These are phyloP conservation scores for Helicocarpus griseus DNA, from an alignment of 2,329 filamentous ascomycete genomes.

Conservation along the genomic window DNA sequence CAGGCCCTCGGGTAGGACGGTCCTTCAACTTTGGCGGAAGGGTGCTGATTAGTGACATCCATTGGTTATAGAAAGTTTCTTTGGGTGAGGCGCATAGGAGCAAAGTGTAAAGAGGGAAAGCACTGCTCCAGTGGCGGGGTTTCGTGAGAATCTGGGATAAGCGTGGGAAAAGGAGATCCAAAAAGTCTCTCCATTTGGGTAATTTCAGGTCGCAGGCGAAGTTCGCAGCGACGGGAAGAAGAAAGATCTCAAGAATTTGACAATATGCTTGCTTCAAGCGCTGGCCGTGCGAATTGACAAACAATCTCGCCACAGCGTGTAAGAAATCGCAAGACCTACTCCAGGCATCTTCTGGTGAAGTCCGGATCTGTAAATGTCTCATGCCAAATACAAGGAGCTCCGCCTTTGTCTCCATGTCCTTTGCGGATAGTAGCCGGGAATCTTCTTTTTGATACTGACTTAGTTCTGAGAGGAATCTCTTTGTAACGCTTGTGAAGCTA, in stretches of 20 bases:
- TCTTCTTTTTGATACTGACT: slow-evolving; percentile 69
- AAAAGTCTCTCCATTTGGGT: slow-evolving; percentile 77
- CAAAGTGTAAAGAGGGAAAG: slow-evolving; percentile 79
- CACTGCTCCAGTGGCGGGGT: slow-evolving; percentile 80
- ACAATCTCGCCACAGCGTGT: slow-evolving; percentile 68
- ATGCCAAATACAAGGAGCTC: slow-evolving; percentile 84
- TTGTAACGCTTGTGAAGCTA: slow-evolving; percentile 75
- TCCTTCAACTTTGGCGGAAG: slow-evolving; percentile 80
- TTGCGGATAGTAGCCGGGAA: slow-evolving; percentile 32
- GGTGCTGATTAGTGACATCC: slow-evolving; percentile 70
- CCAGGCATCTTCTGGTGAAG: slow-evolving; percentile 66
- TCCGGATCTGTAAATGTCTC: slow-evolving; percentile 74
- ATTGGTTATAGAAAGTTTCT: slow-evolving; percentile 75
- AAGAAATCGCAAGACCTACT: slow-evolving; percentile 84
- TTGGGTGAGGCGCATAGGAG: slow-evolving; percentile 79
- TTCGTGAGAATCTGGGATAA: slow-evolving; percentile 80
- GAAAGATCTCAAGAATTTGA: slow-evolving; percentile 74
- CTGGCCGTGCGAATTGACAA: slow-evolving; percentile 75
- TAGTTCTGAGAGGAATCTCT: slow-evolving; percentile 72
- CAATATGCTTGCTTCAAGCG: slow-evolving; percentile 91
- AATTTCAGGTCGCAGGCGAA: slow-evolving; percentile 67
- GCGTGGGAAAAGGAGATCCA: slow-evolving; percentile 67
- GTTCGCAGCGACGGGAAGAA: slow-evolving; percentile 77
- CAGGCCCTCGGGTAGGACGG: slow-evolving; percentile 63
- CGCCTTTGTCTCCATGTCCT: slow-evolving; percentile 68